These are phyloP conservation scores for Pyrenochaeta sp. DNA, from an alignment of 2,329 filamentous ascomycete species.

Conservation along the genomic window DNA sequence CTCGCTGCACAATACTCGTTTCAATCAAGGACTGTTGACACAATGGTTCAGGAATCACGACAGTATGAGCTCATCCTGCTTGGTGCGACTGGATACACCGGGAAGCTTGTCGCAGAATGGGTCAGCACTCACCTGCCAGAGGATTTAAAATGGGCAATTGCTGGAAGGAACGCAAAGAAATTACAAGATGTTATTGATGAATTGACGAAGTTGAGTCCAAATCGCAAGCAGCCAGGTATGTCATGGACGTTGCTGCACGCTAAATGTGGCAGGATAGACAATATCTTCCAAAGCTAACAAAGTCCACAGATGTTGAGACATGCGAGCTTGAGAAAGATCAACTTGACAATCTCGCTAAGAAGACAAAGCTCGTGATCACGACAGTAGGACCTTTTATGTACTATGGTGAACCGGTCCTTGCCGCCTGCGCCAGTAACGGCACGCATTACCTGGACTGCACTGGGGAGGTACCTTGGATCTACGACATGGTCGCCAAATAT, in stretches of 20 bases:
- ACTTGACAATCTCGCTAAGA: slow-evolving; percentile 61
- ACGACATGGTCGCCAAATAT: slow-evolving; percentile 69
- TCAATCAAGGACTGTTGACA: slow-evolving; percentile 7
- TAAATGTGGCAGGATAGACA: neutral
- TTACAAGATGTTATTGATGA: slow-evolving; percentile 73
- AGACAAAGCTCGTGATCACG: slow-evolving; percentile 67
- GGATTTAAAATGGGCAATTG: slow-evolving; percentile 85
- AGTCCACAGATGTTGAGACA: slow-evolving; percentile 49
- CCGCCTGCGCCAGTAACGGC: slow-evolving; percentile 69
- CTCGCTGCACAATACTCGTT: slow-evolving; percentile 9
- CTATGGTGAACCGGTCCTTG: slow-evolving; percentile 70
- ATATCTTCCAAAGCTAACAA: neutral
- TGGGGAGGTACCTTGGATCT: slow-evolving; percentile 71
- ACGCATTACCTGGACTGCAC: slow-evolving; percentile 75
- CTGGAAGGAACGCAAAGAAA: slow-evolving; percentile 81
- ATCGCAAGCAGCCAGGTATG: slow-evolving; percentile 75
- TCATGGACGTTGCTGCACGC: neutral
- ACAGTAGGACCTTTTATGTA: slow-evolving; percentile 70
- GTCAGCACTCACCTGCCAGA: slow-evolving; percentile 75
- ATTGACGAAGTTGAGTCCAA: slow-evolving; percentile 71
- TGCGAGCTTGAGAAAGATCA: slow-evolving; percentile 58
- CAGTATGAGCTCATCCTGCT: slow-evolving; percentile 73
- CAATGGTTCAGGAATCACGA: slow-evolving; percentile 45
- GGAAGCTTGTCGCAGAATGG: slow-evolving; percentile 77
- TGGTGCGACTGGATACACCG: slow-evolving; percentile 83